Evolutionary conservation across 345 rosid species (phyloP).

Genomic region (Corymbia maculata): DNA sequence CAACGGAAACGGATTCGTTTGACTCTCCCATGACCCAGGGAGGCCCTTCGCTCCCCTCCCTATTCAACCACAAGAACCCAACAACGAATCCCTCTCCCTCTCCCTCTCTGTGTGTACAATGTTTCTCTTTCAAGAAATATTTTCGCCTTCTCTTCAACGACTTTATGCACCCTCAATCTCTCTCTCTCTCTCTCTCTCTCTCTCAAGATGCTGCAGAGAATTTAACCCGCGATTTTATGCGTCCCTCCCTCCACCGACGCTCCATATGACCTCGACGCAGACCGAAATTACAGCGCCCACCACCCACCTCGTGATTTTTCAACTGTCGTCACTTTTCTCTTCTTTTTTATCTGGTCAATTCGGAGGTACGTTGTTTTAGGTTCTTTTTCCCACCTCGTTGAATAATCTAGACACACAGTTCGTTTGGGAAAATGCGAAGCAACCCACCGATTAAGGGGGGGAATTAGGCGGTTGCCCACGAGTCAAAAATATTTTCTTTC

Average conservation of each 20-base stretch:
- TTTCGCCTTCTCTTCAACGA: neutral
- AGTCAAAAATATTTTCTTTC: neutral
- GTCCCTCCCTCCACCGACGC: neutral
- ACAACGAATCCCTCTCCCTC: neutral
- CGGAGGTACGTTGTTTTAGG: neutral
- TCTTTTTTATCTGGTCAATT: neutral
- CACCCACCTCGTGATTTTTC: neutral
- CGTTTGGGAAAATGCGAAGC: neutral
- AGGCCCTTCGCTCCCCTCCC: neutral
- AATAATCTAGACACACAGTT: neutral
- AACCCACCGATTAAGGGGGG: neutral
- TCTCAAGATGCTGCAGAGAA: neutral
- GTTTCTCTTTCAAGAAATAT: neutral
- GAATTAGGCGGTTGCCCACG: neutral
- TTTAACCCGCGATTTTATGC: neutral
- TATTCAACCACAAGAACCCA: neutral
- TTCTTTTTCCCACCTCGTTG: neutral
- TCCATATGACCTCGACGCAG: neutral
- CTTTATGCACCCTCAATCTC: neutral
- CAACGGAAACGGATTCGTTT: constrained; percentile 46
- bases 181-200: neutral
- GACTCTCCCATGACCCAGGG: constrained; percentile 51
- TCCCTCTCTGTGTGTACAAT: neutral
- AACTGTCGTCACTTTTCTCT: neutral
- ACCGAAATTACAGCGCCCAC: neutral